A percentile compares a stretch with the other conserved stretches of the same genome.
Conservation (phyloP, 2,329 filamentous ascomycete genomes). For the Paracorniculantispora psalliotae region DNA sequence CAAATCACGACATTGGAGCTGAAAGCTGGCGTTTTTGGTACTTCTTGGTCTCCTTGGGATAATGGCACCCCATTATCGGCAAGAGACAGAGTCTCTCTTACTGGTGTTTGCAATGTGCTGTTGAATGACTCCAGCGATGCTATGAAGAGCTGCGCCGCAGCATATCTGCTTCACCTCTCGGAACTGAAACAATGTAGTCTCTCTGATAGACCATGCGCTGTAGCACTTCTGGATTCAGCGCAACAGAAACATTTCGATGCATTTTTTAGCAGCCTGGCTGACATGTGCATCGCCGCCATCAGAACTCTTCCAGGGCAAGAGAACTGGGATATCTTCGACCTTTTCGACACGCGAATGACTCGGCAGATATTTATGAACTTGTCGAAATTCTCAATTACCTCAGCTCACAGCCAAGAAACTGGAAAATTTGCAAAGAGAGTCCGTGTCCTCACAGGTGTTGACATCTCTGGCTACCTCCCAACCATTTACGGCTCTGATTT, state of each 20-base stretch:
- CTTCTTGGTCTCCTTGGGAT: constrained; percentile 18
- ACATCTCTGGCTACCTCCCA: neutral
- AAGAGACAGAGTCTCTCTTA: constrained; percentile 19
- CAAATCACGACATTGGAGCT: neutral
- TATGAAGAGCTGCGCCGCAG: constrained; percentile 14
- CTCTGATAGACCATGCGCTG: constrained; percentile 19
- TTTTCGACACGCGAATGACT: constrained; percentile 29
- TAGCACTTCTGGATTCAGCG: neutral
- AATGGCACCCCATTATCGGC: constrained; percentile 11
- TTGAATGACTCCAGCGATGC: neutral
- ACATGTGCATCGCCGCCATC: constrained; percentile 21
- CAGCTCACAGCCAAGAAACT: neutral
- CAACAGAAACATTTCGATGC: neutral
- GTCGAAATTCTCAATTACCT: neutral
- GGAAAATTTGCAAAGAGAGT: neutral
- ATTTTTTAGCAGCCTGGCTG: constrained; percentile 16
- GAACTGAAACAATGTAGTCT: constrained; percentile 22
- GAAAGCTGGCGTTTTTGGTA: neutral
- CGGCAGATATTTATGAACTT: constrained; percentile 18
- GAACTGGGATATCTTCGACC: constrained; percentile 27
- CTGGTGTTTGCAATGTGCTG: constrained; percentile 16
- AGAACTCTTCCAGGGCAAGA: neutral
- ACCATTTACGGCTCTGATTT: neutral
- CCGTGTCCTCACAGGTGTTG: constrained; percentile 2
- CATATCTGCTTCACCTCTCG: constrained; percentile 23